phyloP scores from a whole-genome alignment of 495 filamentous ascomycete species.

The Lophiotrema nucula region DNA sequence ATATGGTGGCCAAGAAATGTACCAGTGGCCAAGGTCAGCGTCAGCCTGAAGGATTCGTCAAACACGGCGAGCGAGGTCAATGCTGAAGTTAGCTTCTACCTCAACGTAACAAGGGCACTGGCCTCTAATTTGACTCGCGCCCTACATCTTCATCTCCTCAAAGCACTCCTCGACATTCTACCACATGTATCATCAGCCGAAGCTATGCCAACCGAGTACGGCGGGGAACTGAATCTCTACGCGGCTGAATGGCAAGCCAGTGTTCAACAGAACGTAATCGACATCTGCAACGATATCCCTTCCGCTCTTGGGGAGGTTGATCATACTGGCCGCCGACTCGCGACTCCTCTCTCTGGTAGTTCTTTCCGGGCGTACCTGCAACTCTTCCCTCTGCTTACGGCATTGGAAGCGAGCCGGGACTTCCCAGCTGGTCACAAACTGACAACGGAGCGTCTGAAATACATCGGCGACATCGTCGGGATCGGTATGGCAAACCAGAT shows the following conservation, averaged over 20 bases:
- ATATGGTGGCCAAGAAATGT: neutral
- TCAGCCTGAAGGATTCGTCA: neutral
- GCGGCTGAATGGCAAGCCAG: neutral
- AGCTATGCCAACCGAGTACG: neutral
- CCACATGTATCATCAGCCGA: neutral
- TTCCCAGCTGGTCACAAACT: neutral
- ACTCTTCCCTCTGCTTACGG: slow-evolving; percentile 1
- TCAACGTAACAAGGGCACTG: neutral
- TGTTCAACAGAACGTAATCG: neutral
- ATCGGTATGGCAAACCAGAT: slow-evolving; percentile 8
- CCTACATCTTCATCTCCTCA: slow-evolving; percentile 6
- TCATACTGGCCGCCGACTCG: neutral
- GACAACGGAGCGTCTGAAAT: neutral
- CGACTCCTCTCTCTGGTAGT: neutral
- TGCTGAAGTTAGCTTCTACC: neutral
- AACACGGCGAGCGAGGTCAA: neutral
- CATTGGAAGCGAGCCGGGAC: slow-evolving; percentile 1
- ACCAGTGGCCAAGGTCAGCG: neutral
- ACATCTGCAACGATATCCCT: slow-evolving; percentile 6
- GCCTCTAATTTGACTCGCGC: neutral
- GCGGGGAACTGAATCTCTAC: neutral
- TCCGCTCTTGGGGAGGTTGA: slow-evolving; percentile 3
- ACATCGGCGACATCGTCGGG: slow-evolving; percentile 1
- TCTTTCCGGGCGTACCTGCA: slow-evolving; percentile 7
- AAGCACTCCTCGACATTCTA: neutral